Conservation (phyloP, 2,329 filamentous ascomycete species). For the Rutstroemia sp. region DNA sequence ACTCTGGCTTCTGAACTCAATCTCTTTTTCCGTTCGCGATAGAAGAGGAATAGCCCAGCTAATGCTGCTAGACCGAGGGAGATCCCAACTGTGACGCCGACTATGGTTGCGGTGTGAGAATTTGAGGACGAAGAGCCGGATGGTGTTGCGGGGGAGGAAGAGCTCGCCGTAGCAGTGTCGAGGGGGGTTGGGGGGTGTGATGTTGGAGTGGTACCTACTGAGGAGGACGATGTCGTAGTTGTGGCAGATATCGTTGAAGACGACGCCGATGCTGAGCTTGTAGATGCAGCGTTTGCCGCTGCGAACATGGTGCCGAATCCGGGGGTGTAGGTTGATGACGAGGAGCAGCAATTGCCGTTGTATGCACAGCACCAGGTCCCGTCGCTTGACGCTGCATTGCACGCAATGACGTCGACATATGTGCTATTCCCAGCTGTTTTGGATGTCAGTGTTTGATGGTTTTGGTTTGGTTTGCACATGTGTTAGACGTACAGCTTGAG, state of each 20-base stretch:
- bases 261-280: neutral
- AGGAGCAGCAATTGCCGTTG: conserved; percentile 12
- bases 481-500: conserved; percentile 1
- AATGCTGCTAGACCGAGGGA: conserved; percentile 5
- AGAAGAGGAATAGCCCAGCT: conserved; percentile 4
- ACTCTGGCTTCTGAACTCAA: conserved; percentile 21
- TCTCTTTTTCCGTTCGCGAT: conserved; percentile 7
- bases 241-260: neutral
- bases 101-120: conserved; percentile 5
- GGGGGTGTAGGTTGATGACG: conserved; percentile 4
- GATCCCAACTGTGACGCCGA: conserved; percentile 13
- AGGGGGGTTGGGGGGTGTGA: neutral
- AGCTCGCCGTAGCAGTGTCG: neutral
- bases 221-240: neutral
- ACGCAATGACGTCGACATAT: conserved; percentile 12
- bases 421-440: conserved; percentile 10
- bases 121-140: neutral
- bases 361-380: conserved; percentile 19
- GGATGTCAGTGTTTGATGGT: neutral
- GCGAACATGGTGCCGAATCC: conserved; percentile 14
- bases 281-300: neutral
- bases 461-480: neutral
- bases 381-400: conserved; percentile 5
- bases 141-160: neutral
- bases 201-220: neutral